Evolutionary conservation across 768 basidiomycete genomes (phyloP).

Genomic region (Suillus variegatus): DNA sequence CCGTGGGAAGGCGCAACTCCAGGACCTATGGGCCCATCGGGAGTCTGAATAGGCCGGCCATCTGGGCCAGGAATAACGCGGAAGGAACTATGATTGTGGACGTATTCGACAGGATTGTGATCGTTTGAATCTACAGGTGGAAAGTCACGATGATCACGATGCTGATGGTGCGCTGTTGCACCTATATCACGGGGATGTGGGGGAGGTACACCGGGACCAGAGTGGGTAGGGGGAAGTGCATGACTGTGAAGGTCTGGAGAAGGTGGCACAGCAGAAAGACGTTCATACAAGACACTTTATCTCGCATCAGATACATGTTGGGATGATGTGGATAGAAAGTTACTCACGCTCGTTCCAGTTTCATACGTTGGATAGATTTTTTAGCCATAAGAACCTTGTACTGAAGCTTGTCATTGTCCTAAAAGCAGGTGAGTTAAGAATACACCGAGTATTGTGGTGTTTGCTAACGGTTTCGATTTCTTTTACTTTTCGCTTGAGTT

Average conservation of each 20-base stretch:
- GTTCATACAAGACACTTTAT: constrained; percentile 75
- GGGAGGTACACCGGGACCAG: constrained; percentile 37
- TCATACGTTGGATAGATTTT: constrained; percentile 82
- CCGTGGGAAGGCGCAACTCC: constrained; percentile 39
- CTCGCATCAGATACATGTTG: constrained; percentile 25
- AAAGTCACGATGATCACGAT: constrained; percentile 39
- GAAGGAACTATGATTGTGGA: constrained; percentile 47
- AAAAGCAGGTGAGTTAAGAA: constrained; percentile 16
- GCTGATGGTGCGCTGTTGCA: constrained; percentile 23
- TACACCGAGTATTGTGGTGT: background rate
- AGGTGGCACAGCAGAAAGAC: constrained; percentile 61
- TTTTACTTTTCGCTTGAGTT: constrained; percentile 84
- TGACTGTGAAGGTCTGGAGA: constrained; percentile 53
- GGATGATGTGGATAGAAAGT: constrained; percentile 1
- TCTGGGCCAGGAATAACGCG: constrained; percentile 50
- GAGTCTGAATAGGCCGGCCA: constrained; percentile 47
- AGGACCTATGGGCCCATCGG: constrained; percentile 52
- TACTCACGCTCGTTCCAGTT: constrained; percentile 85
- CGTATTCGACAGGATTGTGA: constrained; percentile 49
- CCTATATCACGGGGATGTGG: constrained; percentile 30
- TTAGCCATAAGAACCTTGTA: constrained; percentile 80
- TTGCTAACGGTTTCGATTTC: constrained; percentile 75
- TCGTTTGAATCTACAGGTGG: constrained; percentile 48
- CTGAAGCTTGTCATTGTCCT: constrained; percentile 91
- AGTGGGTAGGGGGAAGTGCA: constrained; percentile 32